Evolutionary conservation across 2,329 filamentous ascomycete species (phyloP), one percentile per base, ranked within the genome.

Genomic region (Cladosporium sp.): DNA sequence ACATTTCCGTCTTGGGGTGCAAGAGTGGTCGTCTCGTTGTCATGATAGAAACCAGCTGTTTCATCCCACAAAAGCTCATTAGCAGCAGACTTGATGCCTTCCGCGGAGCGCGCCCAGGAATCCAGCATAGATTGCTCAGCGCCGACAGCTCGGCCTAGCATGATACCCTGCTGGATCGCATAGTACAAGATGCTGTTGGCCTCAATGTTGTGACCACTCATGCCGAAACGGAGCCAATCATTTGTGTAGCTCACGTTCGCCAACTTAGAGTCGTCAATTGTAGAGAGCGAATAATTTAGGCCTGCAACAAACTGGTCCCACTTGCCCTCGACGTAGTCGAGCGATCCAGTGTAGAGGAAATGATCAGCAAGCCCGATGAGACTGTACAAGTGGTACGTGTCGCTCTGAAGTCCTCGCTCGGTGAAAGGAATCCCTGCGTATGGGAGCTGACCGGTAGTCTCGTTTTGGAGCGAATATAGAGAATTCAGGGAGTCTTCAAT

Each of bases 351-450:
- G 67, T 68, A 72, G 18, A 72, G 59, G 59, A 82, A 81, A 61
- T 82, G 79, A 66, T 83, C 80, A 1, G 78, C 77, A 0, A 82
- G 76, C 15, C 80, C 81, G 24, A 83, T 80, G 62, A 84, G 69
- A 2, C 78, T 82, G 71, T 84, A 82, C 5, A 84, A 72, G 69
- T 88, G 86, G 69, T 88, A 88, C 0, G 86, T 88, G 68, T 83
- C 84, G 12, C 80, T 82, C 30, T 65, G 67, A 5, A 59, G 41
- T 18, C 59, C 41, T 24, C 61, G 54, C 32, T 70, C 67, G 62
- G 66, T 68, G 65, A 77, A 77, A 0, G 70, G 70, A 15, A 68
- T 65, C 2, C 73, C 74, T 4, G 74, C 72, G 52, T 74, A 75
- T 1, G 73, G 73, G 0, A 76, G 68, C 38, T 68, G 69, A 14